Base-by-base conservation (phyloP, 2,329 filamentous ascomycete species). In the Cylindrodendrum hubeiense region DNA sequence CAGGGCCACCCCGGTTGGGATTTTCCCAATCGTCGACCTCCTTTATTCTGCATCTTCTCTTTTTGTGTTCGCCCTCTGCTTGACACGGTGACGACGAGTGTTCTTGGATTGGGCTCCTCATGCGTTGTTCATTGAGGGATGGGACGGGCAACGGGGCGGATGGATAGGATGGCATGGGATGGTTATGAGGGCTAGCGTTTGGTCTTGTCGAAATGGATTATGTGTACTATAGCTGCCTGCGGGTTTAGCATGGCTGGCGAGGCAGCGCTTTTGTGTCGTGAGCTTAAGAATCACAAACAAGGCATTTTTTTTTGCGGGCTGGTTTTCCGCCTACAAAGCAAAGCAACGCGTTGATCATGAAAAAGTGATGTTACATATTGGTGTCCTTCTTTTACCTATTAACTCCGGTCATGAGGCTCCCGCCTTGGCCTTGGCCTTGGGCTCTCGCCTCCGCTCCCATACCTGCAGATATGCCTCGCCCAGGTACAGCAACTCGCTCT, bases 401-500 rank as follows among this genome's bases (percentile, higher is more conserved):
- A 34, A 44, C 15, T 44, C 19, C 43, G 17, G 28, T 72, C 57
- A 74, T 71, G 53, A 69, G 47, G 56, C 50, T 30, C 53, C 37
- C 7, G 67, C 55, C 51, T 71, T 74, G 13, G 73, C 77, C 69
- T 82, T 86, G 41, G 77, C 78, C 72, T 73, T 76, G 12, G 81
- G 77, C 66, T 83, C 84, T 76, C 88, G 91, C 80, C 94, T 88
- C 79, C 92, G 86, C 84, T 98, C 96, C 96, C 96, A 98, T 47
- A 99, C 89, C 87, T 98, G 97, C 63, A 98, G 81, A 84, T 98
- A 98, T 60, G 93, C 93, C 85, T 99, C 96, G 56, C 95, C 94
- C 0, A 97, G 91, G 76, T 97, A 97, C 70, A 99, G 79, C 73
- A 97, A 87, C 83, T 99, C 95, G 68, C 89, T 93, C 80, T 95